A percentile compares a stretch with the other conserved stretches of the same genome.
These are phyloP conservation scores for Gossypium armourianum DNA, from an alignment of 441 rosid genomes.

Conservation along the genomic window DNA sequence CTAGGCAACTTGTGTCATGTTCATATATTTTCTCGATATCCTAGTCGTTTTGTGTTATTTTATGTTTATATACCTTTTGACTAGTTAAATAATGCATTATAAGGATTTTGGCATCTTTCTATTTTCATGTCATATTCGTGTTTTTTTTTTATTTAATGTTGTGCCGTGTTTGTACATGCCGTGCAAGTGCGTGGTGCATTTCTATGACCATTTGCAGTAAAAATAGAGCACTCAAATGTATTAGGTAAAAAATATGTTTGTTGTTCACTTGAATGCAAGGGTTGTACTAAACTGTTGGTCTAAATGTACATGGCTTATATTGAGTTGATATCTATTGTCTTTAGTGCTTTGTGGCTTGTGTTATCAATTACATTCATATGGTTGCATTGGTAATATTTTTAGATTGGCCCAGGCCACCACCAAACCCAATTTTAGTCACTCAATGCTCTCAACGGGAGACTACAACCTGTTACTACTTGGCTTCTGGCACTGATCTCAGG, in stretches of 20 bases:
- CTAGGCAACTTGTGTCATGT: not conserved
- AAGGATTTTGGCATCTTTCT: not conserved
- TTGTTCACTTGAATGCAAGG: not conserved
- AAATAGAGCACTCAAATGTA: not conserved
- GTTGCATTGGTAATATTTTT: not conserved
- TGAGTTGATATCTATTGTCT: constrained; percentile 5
- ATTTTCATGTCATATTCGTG: not conserved
- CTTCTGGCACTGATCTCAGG: not conserved
- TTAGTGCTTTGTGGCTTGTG: not conserved
- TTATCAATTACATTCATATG: not conserved
- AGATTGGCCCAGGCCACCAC: not conserved
- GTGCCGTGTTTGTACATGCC: no score
- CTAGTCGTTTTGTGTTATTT: not conserved
- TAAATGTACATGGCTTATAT: not conserved
- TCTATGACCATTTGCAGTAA: no score
- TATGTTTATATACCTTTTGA: not conserved
- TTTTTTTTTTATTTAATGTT: not conserved
- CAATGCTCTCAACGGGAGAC: not conserved
- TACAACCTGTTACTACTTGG: not conserved
- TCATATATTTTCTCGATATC: not conserved
- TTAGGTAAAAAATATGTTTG: not conserved
- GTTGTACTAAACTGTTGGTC: not conserved
- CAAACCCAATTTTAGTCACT: not conserved
- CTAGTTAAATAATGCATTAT: not conserved
- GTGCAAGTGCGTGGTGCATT: no score